Base-by-base conservation (phyloP, 352 stramenopile species). In the Pythium insidiosum region DNA sequence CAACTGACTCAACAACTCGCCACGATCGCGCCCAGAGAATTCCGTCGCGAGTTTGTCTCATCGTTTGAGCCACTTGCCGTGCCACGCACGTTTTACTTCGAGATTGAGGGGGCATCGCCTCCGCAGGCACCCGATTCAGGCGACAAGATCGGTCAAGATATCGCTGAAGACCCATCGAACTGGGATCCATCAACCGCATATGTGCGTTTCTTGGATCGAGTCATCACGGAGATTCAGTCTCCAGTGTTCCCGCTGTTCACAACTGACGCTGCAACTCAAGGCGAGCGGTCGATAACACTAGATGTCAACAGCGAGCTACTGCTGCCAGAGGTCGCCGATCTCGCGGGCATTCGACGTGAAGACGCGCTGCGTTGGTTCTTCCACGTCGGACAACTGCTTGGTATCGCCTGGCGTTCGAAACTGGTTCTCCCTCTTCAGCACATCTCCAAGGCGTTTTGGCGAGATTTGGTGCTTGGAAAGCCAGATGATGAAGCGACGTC, bases 211-310 rank as follows among this genome's bases (percentile, higher is more conserved):
- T 61, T 76, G 20, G 72, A 88, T 45, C 43, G 47, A 5, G 39
- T 63, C 5, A 51, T 68, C 28, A 59, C 44, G 5, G 76, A 86
- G 36, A 51, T 84, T 12, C 78, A 91, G 42, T 91, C 75, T 3
- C 65, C 68, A 23, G 13, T 9, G 1, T 72, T 85, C 21, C 75
- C 78, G 3, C 52, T 91, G 0, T 76, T 91, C 35, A 42, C 61
- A 6, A 75, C 73, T 15, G 36, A 26, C 7, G 26, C 10, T 41
- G 10, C 5, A 39, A 21, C n/a, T n/a, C n/a, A n/a, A n/a, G n/a
- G n/a, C n/a, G n/a, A n/a, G n/a, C n/a, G n/a, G n/a, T n/a, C n/a
- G n/a, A n/a, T 77, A 10, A 31, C 53, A 37, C 50, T 88, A 11
- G 70, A 84, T 36, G 16, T 88, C 40, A 88, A 88, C 42, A 30